A percentile compares a stretch with the other conserved stretches of the same genome.
Conservation (phyloP, 257 asterid species). For the Apocynum venetum region DNA sequence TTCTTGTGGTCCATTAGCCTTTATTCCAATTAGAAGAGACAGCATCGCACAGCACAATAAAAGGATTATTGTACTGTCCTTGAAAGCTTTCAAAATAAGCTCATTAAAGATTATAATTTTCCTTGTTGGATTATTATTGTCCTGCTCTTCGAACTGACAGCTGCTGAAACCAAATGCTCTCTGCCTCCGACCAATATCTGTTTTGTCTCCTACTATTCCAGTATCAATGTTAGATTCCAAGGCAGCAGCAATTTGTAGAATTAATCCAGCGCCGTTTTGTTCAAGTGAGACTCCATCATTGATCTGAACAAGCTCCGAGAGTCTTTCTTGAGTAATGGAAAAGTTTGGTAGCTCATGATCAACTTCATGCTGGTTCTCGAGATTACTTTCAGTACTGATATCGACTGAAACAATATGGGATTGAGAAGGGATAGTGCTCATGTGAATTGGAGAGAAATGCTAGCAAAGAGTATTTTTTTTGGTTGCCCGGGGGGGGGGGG, state of each 20-base stretch:
- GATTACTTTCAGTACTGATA: background rate
- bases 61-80: constrained; percentile 30
- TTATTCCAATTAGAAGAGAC: constrained; percentile 29
- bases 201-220: constrained; percentile 29
- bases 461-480: too few species aligned
- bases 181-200: constrained; percentile 25
- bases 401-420: constrained; percentile 4
- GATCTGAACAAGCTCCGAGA: constrained; percentile 17
- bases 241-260: constrained; percentile 13
- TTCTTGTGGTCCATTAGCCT: constrained; percentile 25
- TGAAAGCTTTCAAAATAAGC: constrained; percentile 23
- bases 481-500: too few species aligned
- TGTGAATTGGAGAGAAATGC: background rate
- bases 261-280: background rate
- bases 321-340: constrained; percentile 19
- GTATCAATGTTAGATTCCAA: constrained; percentile 19
- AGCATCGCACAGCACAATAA: constrained; percentile 36
- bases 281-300: background rate
- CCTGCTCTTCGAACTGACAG: background rate
- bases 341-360: background rate
- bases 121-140: background rate
- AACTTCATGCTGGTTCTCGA: background rate
- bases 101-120: background rate
- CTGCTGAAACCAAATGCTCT: constrained; percentile 33
- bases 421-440: background rate